Evolutionary conservation across 106 monocot genomes (phyloP), one percentile per base, ranked within the genome.

Genomic region (Dendrobium nobile): DNA sequence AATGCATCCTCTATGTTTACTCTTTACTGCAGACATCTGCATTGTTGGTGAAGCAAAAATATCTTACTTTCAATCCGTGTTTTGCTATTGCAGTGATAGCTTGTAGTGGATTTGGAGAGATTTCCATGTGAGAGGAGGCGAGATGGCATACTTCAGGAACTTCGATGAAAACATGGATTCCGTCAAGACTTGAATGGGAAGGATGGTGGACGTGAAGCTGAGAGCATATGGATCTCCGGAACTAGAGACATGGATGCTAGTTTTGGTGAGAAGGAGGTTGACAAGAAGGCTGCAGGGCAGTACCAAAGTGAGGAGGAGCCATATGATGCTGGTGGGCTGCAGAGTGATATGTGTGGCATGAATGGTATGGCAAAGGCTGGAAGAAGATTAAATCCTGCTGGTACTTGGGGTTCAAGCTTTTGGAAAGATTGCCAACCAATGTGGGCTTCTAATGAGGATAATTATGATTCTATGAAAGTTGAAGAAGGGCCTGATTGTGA

Each of bases 351-450:
- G n/a, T 84, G 80, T 45, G 89, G 75, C 67, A 85, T 22, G 37
- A 86, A 89, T 86, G 83, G 77, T 41, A 37, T 70, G 33, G 84
- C 79, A 24, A 84, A 81, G 73, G 56, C 73, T 73, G 87, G 87
- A 77, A 92, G 83, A 68, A 87, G 84, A 82, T 82, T 51, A 26
- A 82, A 78, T 59, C 79, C 80, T 1, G 78, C 84, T 56, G 92
- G 85, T 10, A 78, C 87, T 51, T 99, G 99, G 99, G 95, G 93
- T 73, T 90, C 99, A 15, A 91, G 85, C 22, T 95, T 95, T 81
- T 95, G 95, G 95, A 99, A 95, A 86, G 99, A 93, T 51, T 93
- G 90, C 78, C 91, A 90, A 47, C 91, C 93, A 27, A 82, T 86
- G 78, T 86, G 85, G 82, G 79, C 75, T 47, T 54, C 86, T 6